phyloP scores from a whole-genome alignment of 116 monocot species.

The Phalaenopsis hybrid region DNA sequence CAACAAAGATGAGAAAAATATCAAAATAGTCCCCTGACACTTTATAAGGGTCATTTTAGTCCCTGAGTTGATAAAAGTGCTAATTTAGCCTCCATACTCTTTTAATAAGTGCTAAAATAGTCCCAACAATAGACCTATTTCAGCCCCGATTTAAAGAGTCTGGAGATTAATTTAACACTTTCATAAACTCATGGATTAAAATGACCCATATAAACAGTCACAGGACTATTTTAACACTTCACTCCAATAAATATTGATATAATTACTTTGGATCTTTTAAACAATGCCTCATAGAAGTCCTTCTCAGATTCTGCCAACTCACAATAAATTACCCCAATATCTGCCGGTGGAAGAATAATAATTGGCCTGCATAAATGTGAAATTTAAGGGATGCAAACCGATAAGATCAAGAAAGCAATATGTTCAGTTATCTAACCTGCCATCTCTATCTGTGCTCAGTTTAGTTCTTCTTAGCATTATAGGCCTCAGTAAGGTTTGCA shows the following conservation, averaged over 20 bases:
- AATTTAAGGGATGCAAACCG: background rate
- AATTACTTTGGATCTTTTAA: conserved; percentile 83
- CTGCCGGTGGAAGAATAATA: conserved; percentile 74
- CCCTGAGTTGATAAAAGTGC: no score
- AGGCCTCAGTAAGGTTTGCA: conserved; percentile 74
- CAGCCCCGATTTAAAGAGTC: no score
- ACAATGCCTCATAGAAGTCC: conserved; percentile 96
- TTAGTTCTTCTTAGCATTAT: conserved; percentile 98
- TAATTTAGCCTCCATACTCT: no score
- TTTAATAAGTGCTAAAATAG: no score
- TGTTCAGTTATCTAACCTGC: conserved; percentile 35
- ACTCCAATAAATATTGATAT: background rate
- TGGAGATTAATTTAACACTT: no score
- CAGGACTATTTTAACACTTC: no score
- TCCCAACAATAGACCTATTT: no score
- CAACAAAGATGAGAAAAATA: background rate
- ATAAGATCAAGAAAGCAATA: background rate
- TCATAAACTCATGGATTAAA: no score
- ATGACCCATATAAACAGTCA: no score
- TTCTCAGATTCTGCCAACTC: conserved; percentile 72
- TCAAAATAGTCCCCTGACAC: no score
- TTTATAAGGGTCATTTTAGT: no score
- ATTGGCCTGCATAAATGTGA: conserved; percentile 58
- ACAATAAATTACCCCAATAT: conserved; percentile 69
- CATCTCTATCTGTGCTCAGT: conserved; percentile 74